Percentiles rank a stretch among this genome's conserved stretches.
Evolutionary conservation across 2,329 filamentous ascomycete genomes (phyloP).

Genomic region (Setomelanomma holmii): DNA sequence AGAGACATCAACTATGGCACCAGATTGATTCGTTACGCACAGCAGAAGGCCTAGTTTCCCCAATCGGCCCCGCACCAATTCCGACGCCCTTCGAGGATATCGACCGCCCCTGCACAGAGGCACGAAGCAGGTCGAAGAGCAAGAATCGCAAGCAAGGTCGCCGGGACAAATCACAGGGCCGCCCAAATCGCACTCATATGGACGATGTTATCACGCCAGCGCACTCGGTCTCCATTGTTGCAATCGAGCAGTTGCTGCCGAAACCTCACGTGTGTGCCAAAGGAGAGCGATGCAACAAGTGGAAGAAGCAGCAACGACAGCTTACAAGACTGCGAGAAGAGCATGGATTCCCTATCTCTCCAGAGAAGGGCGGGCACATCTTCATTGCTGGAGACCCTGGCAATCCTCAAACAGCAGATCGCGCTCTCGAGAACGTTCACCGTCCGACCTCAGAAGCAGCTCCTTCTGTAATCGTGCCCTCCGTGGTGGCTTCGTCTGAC

Average conservation of each 20-base stretch:
- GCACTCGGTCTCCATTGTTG: slow-evolving; percentile 89
- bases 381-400: slow-evolving; percentile 81
- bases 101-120: slow-evolving; percentile 53
- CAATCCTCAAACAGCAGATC: slow-evolving; percentile 70
- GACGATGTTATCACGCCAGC: slow-evolving; percentile 77
- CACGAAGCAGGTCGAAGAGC: slow-evolving; percentile 44
- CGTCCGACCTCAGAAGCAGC: slow-evolving; percentile 77
- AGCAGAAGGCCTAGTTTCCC: slow-evolving; percentile 49
- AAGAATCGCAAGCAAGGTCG: slow-evolving; percentile 41
- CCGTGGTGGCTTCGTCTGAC: slow-evolving; percentile 89
- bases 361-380: slow-evolving; percentile 70
- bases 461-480: slow-evolving; percentile 59
- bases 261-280: slow-evolving; percentile 85
- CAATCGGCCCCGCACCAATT: slow-evolving; percentile 52
- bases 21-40: slow-evolving; percentile 74
- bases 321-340: slow-evolving; percentile 78
- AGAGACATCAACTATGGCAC: slow-evolving; percentile 80
- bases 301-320: slow-evolving; percentile 78
- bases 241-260: slow-evolving; percentile 86
- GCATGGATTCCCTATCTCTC: slow-evolving; percentile 69
- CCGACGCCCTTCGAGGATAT: slow-evolving; percentile 59
- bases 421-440: slow-evolving; percentile 61
- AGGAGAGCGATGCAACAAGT: slow-evolving; percentile 85
- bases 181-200: slow-evolving; percentile 46
- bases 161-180: slow-evolving; percentile 43